Conservation (phyloP, 75 land plant genomes). For the Selaginella moellendorffii region DNA sequence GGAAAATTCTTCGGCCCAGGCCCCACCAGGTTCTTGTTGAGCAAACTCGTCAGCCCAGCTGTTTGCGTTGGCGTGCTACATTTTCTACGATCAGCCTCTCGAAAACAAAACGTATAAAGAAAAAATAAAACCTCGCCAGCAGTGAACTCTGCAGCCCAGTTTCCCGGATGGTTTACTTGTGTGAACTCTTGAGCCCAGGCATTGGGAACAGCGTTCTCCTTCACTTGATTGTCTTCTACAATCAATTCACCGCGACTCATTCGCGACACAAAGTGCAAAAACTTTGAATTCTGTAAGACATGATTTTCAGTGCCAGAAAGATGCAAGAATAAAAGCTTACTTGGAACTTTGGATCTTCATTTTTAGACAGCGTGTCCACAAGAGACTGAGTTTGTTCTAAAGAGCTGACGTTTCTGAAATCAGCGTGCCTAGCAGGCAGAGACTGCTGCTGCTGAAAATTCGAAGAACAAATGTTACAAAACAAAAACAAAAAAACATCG, state of each 20-base stretch:
- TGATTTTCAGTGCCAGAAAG: no score
- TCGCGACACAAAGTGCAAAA: conserved; percentile 94
- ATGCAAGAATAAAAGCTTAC: no score
- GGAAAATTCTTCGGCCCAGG: conserved; percentile 10
- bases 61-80: conserved; percentile 25
- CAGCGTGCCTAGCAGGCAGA: conserved; percentile 17
- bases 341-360: conserved; percentile 92
- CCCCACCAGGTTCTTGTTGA: conserved; percentile 29
- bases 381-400: conserved; percentile 81
- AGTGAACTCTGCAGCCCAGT: conserved; percentile 65
- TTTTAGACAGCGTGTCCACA: conserved; percentile 75
- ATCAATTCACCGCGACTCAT: conserved; percentile 98
- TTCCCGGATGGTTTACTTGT: conserved; percentile 29
- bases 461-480: not conserved
- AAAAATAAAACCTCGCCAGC: conserved; percentile 32
- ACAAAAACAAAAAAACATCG: not conserved
- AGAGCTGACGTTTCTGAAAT: conserved; percentile 37
- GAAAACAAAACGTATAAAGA: not conserved
- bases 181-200: conserved; percentile 84
- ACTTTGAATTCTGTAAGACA: conserved; percentile 73
- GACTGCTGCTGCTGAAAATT: not conserved
- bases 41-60: conserved; percentile 90
- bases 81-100: not conserved
- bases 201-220: conserved; percentile 29
- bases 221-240: conserved; percentile 87